Base-by-base conservation (phyloP, 2,329 filamentous ascomycete species). In the Monilinia polystroma region DNA sequence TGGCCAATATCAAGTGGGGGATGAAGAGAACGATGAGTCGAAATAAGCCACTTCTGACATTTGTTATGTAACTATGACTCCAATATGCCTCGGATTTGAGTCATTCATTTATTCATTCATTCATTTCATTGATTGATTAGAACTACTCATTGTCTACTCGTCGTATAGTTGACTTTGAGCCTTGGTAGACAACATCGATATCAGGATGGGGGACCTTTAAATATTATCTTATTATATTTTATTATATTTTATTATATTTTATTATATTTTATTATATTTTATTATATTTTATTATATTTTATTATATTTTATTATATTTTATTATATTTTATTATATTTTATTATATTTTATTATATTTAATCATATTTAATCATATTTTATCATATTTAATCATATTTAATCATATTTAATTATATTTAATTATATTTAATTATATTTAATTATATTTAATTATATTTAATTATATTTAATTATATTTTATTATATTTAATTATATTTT, bases 51-150 rank as follows among this genome's bases (percentile, higher is more conserved):
- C 8, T 51, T 47, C 29, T 60, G 45, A 49, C 45, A 23, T 16
- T 18, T 23, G 29, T 60, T 51, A 51, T 60, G 58, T 51, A 41
- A 63, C 23, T n/a, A 55, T 63, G 60, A 63, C 49, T 63, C 32
- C 10, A 29, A 26, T 20, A 14, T 54, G 59, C 59, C 35, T 55
- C 7, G 51, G 23, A 55, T 53, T 52, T 63, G 60, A 63, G 59
- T 63, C 47, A 63, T 52, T 49, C 29, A 52, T 49, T 58, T 16
- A 52, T 26, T 52, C 49, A 52, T 58, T 20, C 16, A 26, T 56
- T 26, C 20, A 11, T 49, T 11, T 32, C 32, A 32, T 32, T 35
- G 32, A 35, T 35, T 8, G 32, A 35, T 35, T 35, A 35, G 32
- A n/a, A n/a, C 18, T 51, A 51, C 23, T 55, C 53, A 29, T 55